These are phyloP conservation scores for Logfia minima DNA, from an alignment of 129 eudicot genomes.

Conservation along the genomic window DNA sequence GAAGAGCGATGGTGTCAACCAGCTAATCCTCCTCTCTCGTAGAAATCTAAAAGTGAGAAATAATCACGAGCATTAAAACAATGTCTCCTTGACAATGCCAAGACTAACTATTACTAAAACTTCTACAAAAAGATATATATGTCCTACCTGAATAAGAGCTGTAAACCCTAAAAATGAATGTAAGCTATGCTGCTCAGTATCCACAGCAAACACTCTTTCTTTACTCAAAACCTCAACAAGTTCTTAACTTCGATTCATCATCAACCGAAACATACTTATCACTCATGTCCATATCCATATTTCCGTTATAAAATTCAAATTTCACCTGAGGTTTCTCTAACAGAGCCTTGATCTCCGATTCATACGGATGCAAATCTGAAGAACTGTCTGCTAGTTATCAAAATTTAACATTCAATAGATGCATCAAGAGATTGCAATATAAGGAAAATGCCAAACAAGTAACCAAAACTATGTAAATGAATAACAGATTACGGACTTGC, in stretches of 20 bases:
- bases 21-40: constrained; percentile 68
- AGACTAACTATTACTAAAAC: background rate
- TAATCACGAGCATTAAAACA: constrained; percentile 9
- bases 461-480: background rate
- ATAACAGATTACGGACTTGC: background rate
- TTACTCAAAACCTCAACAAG: constrained; percentile 66
- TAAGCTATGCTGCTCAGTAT: constrained; percentile 90
- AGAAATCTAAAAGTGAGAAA: constrained; percentile 59
- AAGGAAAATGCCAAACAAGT: background rate
- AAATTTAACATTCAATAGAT: constrained; percentile 4
- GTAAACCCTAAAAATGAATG: constrained; percentile 88
- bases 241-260: constrained; percentile 54
- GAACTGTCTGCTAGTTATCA: constrained; percentile 35
- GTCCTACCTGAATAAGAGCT: constrained; percentile 74
- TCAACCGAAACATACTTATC: constrained; percentile 67
- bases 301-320: constrained; percentile 31
- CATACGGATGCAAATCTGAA: constrained; percentile 65
- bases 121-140: background rate
- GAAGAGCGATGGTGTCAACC: constrained; percentile 80
- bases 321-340: constrained; percentile 45
- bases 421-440: constrained; percentile 5
- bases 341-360: constrained; percentile 49
- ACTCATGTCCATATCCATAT: constrained; percentile 37
- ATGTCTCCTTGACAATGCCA: background rate
- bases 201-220: constrained; percentile 75